Conservation (phyloP, 2,329 filamentous ascomycete species). For the Didymella segeticola region DNA sequence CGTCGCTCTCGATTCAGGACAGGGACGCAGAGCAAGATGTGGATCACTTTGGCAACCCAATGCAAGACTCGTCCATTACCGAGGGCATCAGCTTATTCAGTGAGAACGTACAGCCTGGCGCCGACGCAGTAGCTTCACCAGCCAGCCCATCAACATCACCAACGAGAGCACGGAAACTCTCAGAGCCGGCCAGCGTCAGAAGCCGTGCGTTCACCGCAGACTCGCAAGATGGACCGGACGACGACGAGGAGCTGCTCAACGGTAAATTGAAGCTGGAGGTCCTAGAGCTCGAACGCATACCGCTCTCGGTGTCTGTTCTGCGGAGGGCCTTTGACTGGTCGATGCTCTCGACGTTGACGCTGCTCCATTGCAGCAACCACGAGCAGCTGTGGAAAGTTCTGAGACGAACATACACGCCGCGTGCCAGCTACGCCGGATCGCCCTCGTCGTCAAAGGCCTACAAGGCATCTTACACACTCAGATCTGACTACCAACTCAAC, state of each 20-base stretch:
- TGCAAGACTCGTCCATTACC: constrained; percentile 31
- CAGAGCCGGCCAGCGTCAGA: constrained; percentile 10
- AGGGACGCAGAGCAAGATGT: constrained; percentile 39
- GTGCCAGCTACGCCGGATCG: constrained; percentile 40
- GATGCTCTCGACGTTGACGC: constrained; percentile 71
- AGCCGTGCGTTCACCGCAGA: constrained; percentile 3
- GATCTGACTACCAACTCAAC: constrained; percentile 57
- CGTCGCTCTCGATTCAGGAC: constrained; percentile 32
- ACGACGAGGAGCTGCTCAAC: constrained; percentile 54
- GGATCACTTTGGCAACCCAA: constrained; percentile 36
- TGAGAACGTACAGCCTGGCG: constrained; percentile 22
- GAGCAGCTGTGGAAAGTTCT: constrained; percentile 78
- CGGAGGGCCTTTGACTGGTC: constrained; percentile 78
- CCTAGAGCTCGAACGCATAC: constrained; percentile 76
- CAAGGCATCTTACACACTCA: constrained; percentile 49
- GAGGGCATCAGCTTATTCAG: constrained; percentile 36
- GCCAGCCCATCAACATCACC: constrained; percentile 11
- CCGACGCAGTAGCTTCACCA: constrained; percentile 4
- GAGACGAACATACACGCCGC: constrained; percentile 59
- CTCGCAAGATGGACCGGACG: constrained; percentile 13
- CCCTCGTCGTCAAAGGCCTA: constrained; percentile 46
- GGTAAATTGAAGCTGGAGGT: constrained; percentile 71
- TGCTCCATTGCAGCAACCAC: constrained; percentile 75
- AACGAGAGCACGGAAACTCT: neutral
- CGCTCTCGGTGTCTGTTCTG: constrained; percentile 74